These are phyloP conservation scores for Fusarium multiceps DNA, from an alignment of 2,329 filamentous ascomycete genomes.

Conservation along the genomic window DNA sequence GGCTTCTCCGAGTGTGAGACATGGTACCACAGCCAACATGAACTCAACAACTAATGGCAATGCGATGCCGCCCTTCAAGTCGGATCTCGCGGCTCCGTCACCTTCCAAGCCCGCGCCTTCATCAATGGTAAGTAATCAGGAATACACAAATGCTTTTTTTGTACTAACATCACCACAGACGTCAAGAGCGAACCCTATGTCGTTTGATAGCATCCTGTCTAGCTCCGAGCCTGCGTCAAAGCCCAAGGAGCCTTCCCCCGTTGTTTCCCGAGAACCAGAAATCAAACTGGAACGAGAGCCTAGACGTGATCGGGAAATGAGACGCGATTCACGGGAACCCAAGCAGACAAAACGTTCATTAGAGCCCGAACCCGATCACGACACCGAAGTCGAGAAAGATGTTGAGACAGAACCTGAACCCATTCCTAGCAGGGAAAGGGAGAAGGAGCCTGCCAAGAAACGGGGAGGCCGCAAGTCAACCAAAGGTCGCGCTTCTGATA, in stretches of 20 bases:
- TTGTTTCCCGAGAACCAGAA: slow-evolving; percentile 45
- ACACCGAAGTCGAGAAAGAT: slow-evolving; percentile 52
- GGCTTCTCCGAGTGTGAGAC: slow-evolving; percentile 61
- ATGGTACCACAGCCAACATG: slow-evolving; percentile 54
- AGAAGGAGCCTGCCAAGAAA: slow-evolving; percentile 49
- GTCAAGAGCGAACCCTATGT: slow-evolving; percentile 86
- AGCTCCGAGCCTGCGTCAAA: slow-evolving; percentile 75
- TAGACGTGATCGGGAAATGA: slow-evolving; percentile 33
- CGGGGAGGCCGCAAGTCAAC: slow-evolving; percentile 52
- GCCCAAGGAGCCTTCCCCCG: slow-evolving; percentile 60
- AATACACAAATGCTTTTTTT: slow-evolving; percentile 8
- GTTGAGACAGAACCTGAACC: slow-evolving; percentile 51
- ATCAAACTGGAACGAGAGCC: slow-evolving; percentile 29
- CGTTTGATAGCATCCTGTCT: slow-evolving; percentile 93
- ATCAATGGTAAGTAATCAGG: slow-evolving; percentile 49
- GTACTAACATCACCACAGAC: slow-evolving; percentile 60
- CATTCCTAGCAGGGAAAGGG: slow-evolving; percentile 43
- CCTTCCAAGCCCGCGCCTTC: slow-evolving; percentile 54
- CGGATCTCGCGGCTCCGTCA: slow-evolving; percentile 56
- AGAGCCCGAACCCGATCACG: slow-evolving; percentile 45
- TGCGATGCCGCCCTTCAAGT: slow-evolving; percentile 52
- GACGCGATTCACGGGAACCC: slow-evolving; percentile 35
- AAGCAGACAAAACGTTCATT: slow-evolving; percentile 47
- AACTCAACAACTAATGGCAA: slow-evolving; percentile 56
- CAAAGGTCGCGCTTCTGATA: slow-evolving; percentile 63